Conservation (phyloP, 768 basidiomycete genomes). For the Suillus ampliporus region DNA sequence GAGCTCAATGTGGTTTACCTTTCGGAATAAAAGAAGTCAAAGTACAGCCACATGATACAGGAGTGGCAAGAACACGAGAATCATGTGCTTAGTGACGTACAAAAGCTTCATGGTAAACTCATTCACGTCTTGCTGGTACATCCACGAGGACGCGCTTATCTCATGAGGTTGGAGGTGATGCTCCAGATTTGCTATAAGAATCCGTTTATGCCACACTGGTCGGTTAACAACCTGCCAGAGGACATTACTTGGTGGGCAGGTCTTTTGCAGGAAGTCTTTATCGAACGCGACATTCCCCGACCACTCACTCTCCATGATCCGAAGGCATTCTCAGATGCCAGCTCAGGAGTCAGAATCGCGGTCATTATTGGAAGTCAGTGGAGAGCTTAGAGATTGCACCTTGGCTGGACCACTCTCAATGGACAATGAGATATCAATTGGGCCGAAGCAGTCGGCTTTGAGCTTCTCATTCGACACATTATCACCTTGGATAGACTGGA, state of each 20-base stretch:
- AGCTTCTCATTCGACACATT: slow-evolving; percentile 38
- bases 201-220: slow-evolving; percentile 39
- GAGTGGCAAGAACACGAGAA: slow-evolving; percentile 25
- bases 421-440: slow-evolving; percentile 20
- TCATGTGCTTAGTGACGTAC: slow-evolving; percentile 40
- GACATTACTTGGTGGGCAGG: slow-evolving; percentile 45
- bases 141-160: slow-evolving; percentile 44
- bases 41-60: slow-evolving; percentile 36
- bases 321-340: no score
- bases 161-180: slow-evolving; percentile 46
- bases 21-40: slow-evolving; percentile 30
- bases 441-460: slow-evolving; percentile 49
- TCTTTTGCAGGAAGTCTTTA: slow-evolving; percentile 15
- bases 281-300: slow-evolving; percentile 12
- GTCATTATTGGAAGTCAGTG: slow-evolving; percentile 34
- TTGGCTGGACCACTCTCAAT: slow-evolving; percentile 14
- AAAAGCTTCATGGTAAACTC: slow-evolving; percentile 48
- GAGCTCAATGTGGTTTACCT: no score
- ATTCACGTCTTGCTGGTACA: slow-evolving; percentile 41
- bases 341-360: slow-evolving; percentile 42
- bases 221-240: slow-evolving; percentile 7
- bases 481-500: no score
- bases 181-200: slow-evolving; percentile 32
- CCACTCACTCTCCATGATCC: slow-evolving; percentile 27
- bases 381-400: slow-evolving; percentile 29